Evolutionary conservation across 2,329 filamentous ascomycete species (phyloP), one percentile per base, ranked within the genome.

Genomic region (Microsporum audouinii): DNA sequence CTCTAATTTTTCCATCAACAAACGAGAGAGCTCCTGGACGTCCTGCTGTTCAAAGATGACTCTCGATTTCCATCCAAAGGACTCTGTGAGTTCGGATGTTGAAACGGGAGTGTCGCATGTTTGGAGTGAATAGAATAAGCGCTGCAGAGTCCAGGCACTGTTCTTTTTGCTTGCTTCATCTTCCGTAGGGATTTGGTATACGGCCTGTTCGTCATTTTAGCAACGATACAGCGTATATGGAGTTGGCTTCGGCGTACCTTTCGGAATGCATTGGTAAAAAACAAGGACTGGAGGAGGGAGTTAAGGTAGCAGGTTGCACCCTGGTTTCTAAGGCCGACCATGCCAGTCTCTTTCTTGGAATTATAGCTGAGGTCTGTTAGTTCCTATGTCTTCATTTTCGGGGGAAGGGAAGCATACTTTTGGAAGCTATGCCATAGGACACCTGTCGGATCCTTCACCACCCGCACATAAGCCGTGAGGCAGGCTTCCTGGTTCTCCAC

Each of bases 11-110:
- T 99, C 94, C 88, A 99, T 99, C 64, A 99, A 80, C 73, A 97
- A 96, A 61, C 95, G 84, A 38, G 91, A 97, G 38, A 99, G 79
- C 73, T 99, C 94, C 73, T 99, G 94, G 6, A 99, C 94, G 75
- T 99, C 94, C 74, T 99, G 94, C 72, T 99, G 94, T 76, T 97
- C 92, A 68, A 99, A 99, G 59, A 97, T 96, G 71, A 99, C 92
- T 65, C 91, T 85, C 1, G 92, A 95, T 69, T 99, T 92, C 94
- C 94, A 99, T 29, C 94, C 94, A 72, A 99, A 99, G 0, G 94
- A 97, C 66, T 90, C 89, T 5, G 94, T 99, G 43, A 99, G 82
- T 71, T 99, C 94, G 58, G 88, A 91, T 1, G 94, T 99, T 43
- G 89, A 84, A 1, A 99, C 92, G 0, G 95, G 89, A 39, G 80